Evolutionary conservation across 2,329 filamentous ascomycete genomes (phyloP), one percentile per base, ranked within the genome.

Genomic region (Magnaporthiopsis rhizophila): DNA sequence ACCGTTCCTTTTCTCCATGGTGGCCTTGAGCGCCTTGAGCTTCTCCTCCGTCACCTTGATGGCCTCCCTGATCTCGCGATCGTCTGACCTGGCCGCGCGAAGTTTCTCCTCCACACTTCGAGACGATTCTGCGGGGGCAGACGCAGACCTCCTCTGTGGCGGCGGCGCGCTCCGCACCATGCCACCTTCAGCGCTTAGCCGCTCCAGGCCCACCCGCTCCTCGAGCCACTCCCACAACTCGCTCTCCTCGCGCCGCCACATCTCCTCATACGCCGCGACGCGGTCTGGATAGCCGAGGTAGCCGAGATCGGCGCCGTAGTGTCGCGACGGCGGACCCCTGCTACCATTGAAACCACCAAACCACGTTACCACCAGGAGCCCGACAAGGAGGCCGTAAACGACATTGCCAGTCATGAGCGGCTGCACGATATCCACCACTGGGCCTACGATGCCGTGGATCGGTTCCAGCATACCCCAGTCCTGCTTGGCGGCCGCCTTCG

Each of bases 201-300:
- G 80, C 64, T 92, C 89, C 73, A 95, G 79, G 2, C 91, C 89
- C 1, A 92, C 88, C 24, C 93, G 84, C 70, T 96, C 91, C 74
- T 97, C 93, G 5, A 97, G 79, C 93, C 93, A 97, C 65, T 91
- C 88, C 93, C 93, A 97, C 12, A 97, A 79, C 70, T 95, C 91
- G 68, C 86, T 91, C 73, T 97, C 93, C 74, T 97, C 92, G 57
- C 86, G 81, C 50, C 87, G 83, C 93, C 94, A 99, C 72, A 98
- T 89, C 76, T 97, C 91, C 69, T 98, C 93, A 73, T 97, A 98
- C 0, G 91, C 92, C 2, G 89, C 87, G 21, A 92, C 78, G 7
- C 92, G 85, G 64, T 93, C 87, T 0, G 90, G 83, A 71, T 74
- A 69, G 67, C 78, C 67, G n/a, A 59, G 53, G 45, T 65, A 62